Conservation (phyloP, 176 grass and related monocot genomes). For the Triticum timopheevii region DNA sequence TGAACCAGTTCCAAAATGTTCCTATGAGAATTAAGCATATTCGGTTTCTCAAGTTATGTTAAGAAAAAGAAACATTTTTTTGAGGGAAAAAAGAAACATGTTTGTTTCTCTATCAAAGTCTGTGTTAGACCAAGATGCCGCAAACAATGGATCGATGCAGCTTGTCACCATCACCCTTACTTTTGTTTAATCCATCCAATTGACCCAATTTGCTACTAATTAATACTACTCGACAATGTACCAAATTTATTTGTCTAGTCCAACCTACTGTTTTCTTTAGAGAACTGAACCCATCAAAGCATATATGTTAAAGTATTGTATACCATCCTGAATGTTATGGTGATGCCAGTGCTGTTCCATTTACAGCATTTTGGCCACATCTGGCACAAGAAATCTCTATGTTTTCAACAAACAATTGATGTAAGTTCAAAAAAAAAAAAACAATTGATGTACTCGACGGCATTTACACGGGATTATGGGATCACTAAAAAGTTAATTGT, state of each 20-base stretch:
- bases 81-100: neutral
- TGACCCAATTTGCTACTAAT: neutral
- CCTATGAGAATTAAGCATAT: neutral
- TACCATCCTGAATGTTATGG: neutral
- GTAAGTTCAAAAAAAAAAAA: too few species aligned
- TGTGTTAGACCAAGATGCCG: neutral
- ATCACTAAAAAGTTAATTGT: neutral
- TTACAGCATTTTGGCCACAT: neutral
- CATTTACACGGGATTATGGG: neutral
- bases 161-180: neutral
- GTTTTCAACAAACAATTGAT: neutral
- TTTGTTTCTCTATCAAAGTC: neutral
- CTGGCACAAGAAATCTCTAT: neutral
- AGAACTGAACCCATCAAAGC: neutral
- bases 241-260: neutral
- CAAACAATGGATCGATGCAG: neutral
- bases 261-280: neutral
- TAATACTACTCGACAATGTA: neutral
- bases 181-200: neutral
- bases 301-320: neutral
- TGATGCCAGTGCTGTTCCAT: neutral
- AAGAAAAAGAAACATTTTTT: neutral
- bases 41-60: neutral
- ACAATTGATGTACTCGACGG: neutral
- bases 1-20: neutral